A percentile compares a stretch with the other conserved stretches of the same genome.
Evolutionary conservation across 1,284 basidiomycete genomes (phyloP).

Genomic region (Apiotrichum brassicae): DNA sequence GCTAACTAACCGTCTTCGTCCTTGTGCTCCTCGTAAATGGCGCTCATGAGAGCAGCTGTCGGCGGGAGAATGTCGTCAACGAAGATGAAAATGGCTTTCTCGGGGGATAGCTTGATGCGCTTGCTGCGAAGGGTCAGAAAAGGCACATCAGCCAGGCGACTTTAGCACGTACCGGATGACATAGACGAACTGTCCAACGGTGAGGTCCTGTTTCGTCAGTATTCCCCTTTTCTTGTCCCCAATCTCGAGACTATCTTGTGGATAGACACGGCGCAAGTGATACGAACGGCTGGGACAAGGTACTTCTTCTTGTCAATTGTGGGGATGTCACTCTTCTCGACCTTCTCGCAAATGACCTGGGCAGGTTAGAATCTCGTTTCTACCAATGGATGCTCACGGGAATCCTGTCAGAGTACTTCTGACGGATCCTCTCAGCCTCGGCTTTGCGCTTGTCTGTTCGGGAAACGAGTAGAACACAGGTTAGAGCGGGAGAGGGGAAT

Average conservation of each 20-base stretch:
- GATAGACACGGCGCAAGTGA: no score
- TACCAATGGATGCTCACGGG: conserved; percentile 60
- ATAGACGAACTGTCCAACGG: conserved; percentile 98
- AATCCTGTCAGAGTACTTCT: conserved; percentile 98
- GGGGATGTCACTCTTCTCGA: conserved; percentile 95
- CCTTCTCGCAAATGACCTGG: conserved; percentile 99
- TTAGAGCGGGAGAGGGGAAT: no score
- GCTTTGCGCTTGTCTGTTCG: conserved; percentile 96
- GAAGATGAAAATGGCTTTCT: conserved; percentile 99
- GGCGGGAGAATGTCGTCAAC: conserved; percentile 98
- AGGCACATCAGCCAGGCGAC: not conserved
- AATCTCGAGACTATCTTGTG: no score
- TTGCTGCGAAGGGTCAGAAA: conserved; percentile 54
- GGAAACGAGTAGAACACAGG: no score
- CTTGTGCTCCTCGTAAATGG: conserved; percentile 99
- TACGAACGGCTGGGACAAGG: conserved; percentile 80
- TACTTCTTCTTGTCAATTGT: conserved; percentile 99
- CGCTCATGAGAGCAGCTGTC: conserved; percentile 96
- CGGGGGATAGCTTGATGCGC: conserved; percentile 98
- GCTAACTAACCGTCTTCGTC: conserved; percentile 5
- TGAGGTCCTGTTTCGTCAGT: conserved; percentile 66
- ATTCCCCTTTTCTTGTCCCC: not conserved
- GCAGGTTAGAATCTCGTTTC: not conserved
- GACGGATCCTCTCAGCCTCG: conserved; percentile 84
- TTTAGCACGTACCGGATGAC: conserved; percentile 61